Evolutionary conservation across 202 grass and related monocot species (phyloP), one percentile per base, ranked within the genome.

Genomic region (Digitaria exilis): DNA sequence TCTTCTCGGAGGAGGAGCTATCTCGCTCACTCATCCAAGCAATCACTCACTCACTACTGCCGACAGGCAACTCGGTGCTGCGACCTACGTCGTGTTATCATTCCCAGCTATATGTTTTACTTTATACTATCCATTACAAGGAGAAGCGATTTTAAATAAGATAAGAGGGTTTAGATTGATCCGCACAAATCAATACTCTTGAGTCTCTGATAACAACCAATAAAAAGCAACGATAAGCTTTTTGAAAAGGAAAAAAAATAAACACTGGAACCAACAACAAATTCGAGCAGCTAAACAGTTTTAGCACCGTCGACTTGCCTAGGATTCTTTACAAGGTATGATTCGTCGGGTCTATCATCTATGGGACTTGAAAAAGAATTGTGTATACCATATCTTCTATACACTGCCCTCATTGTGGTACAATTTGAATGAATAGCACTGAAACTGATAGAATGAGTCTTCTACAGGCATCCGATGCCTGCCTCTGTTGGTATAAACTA

Each of bases 261-360:
- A 16, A 39, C 35, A 37, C 9, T 39, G 11, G 13, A 70, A 49
- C 24, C 30, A 54, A 26, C 32, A 28, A 16, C 44, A 25, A 26
- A 30, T 29, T 21, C 48, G 10, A 16, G 26, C 41, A 63, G 15
- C 13, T 25, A n/a, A 44, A 6, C 24, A 65, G 22, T 22, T 28
- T 46, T n/a, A 24, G 49, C 12, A 49, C 29, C 37, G 60, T 66
- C 29, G 4, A 24, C 28, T 50, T 1, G 5, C 66, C 46, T 28
- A 14, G 25, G 31, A 26, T 42, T 15, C 31, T 78, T 80, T 69
- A 56, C 77, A 80, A n/a, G 31, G 56, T 67, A 64, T 63, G 17
- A 25, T 15, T 17, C 5, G 30, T 50, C 59, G 60, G 37, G n/a
- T n/a, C n/a, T n/a, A n/a, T n/a, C n/a, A 61, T 44, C 2, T 18